These are phyloP conservation scores for Gastrodia elata DNA, from an alignment of 106 monocot genomes.

Conservation along the genomic window DNA sequence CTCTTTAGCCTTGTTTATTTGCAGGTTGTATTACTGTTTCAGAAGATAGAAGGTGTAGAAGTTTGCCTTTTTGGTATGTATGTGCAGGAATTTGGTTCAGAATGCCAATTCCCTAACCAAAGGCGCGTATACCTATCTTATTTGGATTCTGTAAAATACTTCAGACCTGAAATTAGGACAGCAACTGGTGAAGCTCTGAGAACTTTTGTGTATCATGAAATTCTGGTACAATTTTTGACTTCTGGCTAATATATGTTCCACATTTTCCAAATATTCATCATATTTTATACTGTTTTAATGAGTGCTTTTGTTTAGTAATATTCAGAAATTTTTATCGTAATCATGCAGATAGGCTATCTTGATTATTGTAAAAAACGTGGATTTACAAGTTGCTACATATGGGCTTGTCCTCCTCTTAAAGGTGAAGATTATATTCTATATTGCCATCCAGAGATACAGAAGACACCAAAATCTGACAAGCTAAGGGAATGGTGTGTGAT, in stretches of 20 bases:
- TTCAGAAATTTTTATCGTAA: constrained; percentile 5
- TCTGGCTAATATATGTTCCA: not conserved
- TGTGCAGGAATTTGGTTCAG: constrained; percentile 97
- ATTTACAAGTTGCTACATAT: constrained; percentile 98
- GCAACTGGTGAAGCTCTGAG: constrained; percentile 87
- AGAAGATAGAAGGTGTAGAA: constrained; percentile 99
- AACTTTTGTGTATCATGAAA: constrained; percentile 98
- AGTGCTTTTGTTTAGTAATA: not conserved
- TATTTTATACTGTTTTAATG: not conserved
- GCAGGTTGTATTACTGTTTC: constrained; percentile 91
- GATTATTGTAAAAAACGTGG: constrained; percentile 95
- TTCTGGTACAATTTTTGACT: constrained; percentile 58
- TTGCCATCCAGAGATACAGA: constrained; percentile 99
- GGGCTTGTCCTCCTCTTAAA: constrained; percentile 97
- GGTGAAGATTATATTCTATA: constrained; percentile 99
- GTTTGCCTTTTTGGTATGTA: constrained; percentile 99
- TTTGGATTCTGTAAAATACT: constrained; percentile 97
- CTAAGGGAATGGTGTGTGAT: constrained; percentile 73
- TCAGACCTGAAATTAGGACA: constrained; percentile 88
- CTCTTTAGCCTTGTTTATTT: constrained; percentile 10
- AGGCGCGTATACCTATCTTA: constrained; percentile 96
- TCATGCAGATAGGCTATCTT: constrained; percentile 90
- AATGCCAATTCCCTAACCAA: constrained; percentile 84
- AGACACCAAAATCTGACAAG: constrained; percentile 98
- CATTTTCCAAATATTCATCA: not conserved